Conservation (phyloP, 768 basidiomycete species). For the Nidularia sp. region DNA sequence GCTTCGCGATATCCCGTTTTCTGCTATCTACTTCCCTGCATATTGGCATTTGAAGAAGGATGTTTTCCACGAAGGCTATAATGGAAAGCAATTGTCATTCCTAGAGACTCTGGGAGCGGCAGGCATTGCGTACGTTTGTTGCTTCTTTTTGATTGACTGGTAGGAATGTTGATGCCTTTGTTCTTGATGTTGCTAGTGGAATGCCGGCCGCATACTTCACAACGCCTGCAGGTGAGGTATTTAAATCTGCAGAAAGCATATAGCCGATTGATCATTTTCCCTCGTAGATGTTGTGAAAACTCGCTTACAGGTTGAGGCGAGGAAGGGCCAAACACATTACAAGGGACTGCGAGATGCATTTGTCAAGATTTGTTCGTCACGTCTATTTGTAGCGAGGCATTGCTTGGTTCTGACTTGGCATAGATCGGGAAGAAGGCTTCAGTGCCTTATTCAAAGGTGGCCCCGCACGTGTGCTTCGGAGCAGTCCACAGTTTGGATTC, state of each 20-base stretch:
- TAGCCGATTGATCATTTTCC: neutral
- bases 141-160: constrained; percentile 5
- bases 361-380: constrained; percentile 77
- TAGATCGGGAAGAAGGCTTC: constrained; percentile 88
- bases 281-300: constrained; percentile 96
- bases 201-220: constrained; percentile 97
- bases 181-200: constrained; percentile 53
- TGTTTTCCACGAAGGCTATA: constrained; percentile 91
- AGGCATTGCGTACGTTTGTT: constrained; percentile 65
- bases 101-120: constrained; percentile 84
- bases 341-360: constrained; percentile 89
- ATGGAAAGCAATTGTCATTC: constrained; percentile 90
- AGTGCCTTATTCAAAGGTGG: constrained; percentile 90
- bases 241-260: constrained; percentile 4
- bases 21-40: constrained; percentile 86
- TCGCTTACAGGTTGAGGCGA: constrained; percentile 87
- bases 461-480: constrained; percentile 80
- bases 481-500: constrained; percentile 93
- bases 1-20: constrained; percentile 95
- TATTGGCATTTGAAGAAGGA: constrained; percentile 92
- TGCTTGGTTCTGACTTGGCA: constrained; percentile 8
- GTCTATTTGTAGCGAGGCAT: neutral
- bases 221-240: constrained; percentile 73
- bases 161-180: constrained; percentile 20
- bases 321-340: constrained; percentile 88